Conservation (phyloP, 75 land plant genomes). For the Picea glauca region DNA sequence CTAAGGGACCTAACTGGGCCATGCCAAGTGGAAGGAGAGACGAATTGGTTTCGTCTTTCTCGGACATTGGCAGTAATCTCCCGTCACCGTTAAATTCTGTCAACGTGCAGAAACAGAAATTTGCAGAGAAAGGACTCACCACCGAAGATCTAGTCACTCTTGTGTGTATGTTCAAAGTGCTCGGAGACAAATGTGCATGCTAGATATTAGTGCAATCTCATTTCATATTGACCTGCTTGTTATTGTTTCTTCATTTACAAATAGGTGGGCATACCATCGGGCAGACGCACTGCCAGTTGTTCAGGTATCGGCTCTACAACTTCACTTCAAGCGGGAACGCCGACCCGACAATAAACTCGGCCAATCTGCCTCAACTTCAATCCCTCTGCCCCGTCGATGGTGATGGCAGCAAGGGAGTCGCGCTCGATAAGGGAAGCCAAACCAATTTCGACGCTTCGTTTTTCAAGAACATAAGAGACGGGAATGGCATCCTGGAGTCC, state of each 20-base stretch:
- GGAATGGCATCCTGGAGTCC: conserved; percentile 47
- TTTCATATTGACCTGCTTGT: not conserved
- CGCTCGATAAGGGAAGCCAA: conserved; percentile 46
- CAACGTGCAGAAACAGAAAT: conserved; percentile 19
- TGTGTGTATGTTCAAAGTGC: conserved; percentile 18
- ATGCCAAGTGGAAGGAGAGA: no score
- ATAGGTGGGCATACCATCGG: conserved; percentile 66
- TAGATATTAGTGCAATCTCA: not conserved
- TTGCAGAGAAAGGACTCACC: conserved; percentile 50
- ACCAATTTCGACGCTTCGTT: conserved; percentile 42
- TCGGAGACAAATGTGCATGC: no score
- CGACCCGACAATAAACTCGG: conserved; percentile 43
- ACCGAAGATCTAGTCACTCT: conserved; percentile 59
- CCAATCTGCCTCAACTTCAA: conserved; percentile 23
- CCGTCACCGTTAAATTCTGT: no score
- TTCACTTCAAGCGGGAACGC: conserved; percentile 45
- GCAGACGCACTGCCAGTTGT: conserved; percentile 40
- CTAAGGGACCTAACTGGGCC: no score
- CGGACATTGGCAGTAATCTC: no score
- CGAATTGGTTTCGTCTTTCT: no score
- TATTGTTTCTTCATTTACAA: not conserved
- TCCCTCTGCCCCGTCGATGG: conserved; percentile 32
- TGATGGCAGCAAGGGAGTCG: conserved; percentile 26
- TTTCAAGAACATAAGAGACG: conserved; percentile 50
- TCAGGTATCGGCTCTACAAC: conserved; percentile 54